Evolutionary conservation across 495 filamentous ascomycete species (phyloP).

Genomic region (Lichina pygmaea): DNA sequence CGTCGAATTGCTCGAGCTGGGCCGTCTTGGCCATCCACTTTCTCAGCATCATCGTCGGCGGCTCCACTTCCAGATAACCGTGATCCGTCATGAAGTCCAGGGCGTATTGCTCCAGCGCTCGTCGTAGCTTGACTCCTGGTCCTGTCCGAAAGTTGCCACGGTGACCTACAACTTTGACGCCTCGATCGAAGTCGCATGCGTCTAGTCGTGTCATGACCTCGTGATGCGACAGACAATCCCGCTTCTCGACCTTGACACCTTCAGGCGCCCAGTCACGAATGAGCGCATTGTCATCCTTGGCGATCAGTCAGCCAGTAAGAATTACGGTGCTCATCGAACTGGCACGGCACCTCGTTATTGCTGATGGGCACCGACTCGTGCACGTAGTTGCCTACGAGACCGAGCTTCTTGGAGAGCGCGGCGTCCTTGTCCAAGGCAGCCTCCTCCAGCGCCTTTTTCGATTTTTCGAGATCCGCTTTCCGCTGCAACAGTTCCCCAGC

Average conservation of each 20-base stretch:
- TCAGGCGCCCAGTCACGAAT: constrained; percentile 57
- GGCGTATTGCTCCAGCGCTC: constrained; percentile 81
- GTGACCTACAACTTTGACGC: constrained; percentile 85
- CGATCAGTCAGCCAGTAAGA: not conserved
- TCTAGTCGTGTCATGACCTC: constrained; percentile 72
- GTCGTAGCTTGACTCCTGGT: constrained; percentile 83
- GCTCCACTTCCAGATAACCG: constrained; percentile 70
- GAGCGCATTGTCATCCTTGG: constrained; percentile 48
- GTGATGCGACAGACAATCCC: constrained; percentile 63
- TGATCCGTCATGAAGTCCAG: constrained; percentile 55
- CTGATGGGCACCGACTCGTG: constrained; percentile 79
- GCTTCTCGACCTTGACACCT: constrained; percentile 39
- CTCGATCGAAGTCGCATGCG: constrained; percentile 82
- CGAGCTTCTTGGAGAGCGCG: constrained; percentile 46
- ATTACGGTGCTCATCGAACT: not conserved
- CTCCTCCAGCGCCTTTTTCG: constrained; percentile 54
- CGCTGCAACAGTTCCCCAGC: constrained; percentile 43
- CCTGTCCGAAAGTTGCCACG: constrained; percentile 76
- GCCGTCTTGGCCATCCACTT: constrained; percentile 98
- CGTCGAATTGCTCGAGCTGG: constrained; percentile 90
- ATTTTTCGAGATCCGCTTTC: constrained; percentile 48
- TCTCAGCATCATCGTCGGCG: constrained; percentile 87
- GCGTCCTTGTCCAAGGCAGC: constrained; percentile 45
- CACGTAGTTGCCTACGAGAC: constrained; percentile 76
- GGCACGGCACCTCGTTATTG: constrained; percentile 40